These are phyloP conservation scores for Atractiella rhizophila DNA, from an alignment of 768 basidiomycete species.

Conservation along the genomic window DNA sequence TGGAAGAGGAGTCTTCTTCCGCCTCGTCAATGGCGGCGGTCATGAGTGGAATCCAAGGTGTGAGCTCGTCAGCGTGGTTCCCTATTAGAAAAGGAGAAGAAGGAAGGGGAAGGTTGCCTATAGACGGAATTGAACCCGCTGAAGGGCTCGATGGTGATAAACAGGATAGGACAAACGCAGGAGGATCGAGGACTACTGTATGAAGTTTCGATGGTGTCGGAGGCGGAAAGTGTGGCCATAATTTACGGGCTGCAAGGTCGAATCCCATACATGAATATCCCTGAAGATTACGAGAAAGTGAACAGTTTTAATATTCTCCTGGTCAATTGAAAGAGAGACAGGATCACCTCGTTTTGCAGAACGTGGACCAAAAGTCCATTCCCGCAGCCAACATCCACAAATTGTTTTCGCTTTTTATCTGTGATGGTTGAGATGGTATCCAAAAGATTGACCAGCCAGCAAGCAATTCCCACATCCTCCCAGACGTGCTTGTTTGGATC, in stretches of 20 bases:
- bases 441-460: slow-evolving; percentile 80
- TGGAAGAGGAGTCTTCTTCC: slow-evolving; percentile 37
- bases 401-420: slow-evolving; percentile 34
- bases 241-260: slow-evolving; percentile 58
- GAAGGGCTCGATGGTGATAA: background rate
- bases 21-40: slow-evolving; percentile 36
- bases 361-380: slow-evolving; percentile 48
- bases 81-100: slow-evolving; percentile 53
- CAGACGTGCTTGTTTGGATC: slow-evolving; percentile 77
- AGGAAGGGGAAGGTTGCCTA: slow-evolving; percentile 4
- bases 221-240: slow-evolving; percentile 61
- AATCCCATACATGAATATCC: slow-evolving; percentile 65
- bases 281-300: slow-evolving; percentile 6
- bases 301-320: background rate
- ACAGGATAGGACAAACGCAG: background rate
- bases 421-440: slow-evolving; percentile 35
- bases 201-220: slow-evolving; percentile 36
- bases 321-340: background rate
- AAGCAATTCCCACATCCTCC: slow-evolving; percentile 89
- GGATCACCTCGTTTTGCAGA: background rate
- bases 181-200: slow-evolving; percentile 33
- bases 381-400: slow-evolving; percentile 80
- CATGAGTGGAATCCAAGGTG: slow-evolving; percentile 75
- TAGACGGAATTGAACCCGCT: background rate
- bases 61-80: slow-evolving; percentile 89